Conservation (phyloP, 352 stramenopile species). For the Globisporangium nodosum region DNA sequence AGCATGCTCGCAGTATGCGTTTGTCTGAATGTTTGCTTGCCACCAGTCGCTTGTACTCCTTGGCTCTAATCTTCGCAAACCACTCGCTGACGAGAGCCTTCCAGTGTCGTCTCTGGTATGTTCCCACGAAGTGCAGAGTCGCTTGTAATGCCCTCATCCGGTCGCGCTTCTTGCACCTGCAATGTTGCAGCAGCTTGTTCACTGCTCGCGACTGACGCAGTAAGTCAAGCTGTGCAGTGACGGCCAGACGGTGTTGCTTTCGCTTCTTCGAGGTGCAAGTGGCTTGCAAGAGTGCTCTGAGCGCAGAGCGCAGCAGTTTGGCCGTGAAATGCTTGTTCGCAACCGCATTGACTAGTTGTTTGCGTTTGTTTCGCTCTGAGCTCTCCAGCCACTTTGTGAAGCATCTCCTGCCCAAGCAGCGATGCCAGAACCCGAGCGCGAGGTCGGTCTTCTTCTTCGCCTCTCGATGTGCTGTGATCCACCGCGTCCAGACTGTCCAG, state of each 20-base stretch:
- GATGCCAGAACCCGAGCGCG: constrained; percentile 28
- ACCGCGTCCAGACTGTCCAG: constrained; percentile 34
- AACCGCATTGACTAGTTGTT: constrained; percentile 7
- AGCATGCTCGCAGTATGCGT: background rate
- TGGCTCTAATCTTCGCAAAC: constrained; percentile 1
- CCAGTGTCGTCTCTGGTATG: constrained; percentile 22
- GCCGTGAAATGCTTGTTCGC: background rate
- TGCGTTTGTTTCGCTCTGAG: constrained; percentile 15
- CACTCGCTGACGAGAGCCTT: constrained; percentile 12
- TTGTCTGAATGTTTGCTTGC: background rate
- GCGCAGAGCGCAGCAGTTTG: background rate
- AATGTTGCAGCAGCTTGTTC: background rate
- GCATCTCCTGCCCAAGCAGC: constrained; percentile 30
- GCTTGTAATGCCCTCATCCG: constrained; percentile 5
- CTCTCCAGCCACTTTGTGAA: constrained; percentile 27
- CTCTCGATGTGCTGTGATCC: constrained; percentile 10
- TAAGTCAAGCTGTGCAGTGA: background rate
- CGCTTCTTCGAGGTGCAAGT: background rate
- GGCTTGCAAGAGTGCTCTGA: background rate
- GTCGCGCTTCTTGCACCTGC: constrained; percentile 1
- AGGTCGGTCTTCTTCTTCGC: constrained; percentile 24
- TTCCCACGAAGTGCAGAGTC: constrained; percentile 12
- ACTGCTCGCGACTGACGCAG: background rate
- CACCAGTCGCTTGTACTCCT: background rate
- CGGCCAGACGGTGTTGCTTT: background rate